phyloP scores from a whole-genome alignment of 495 filamentous ascomycete genomes.

The Eremomyces bilateralis region DNA sequence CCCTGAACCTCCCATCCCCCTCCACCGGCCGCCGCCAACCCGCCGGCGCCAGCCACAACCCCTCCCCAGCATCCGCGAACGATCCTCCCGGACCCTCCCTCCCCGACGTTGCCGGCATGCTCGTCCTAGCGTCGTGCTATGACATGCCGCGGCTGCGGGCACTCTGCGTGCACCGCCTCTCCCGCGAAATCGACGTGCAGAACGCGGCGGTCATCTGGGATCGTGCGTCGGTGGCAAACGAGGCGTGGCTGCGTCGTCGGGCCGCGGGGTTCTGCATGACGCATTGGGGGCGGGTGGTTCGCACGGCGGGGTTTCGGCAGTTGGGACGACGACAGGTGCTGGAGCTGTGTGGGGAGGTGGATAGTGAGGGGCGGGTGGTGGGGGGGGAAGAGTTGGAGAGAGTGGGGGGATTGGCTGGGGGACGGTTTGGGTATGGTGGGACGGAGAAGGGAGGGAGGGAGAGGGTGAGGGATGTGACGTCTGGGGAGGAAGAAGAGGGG shows the following conservation, averaged over 20 bases:
- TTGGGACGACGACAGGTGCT: conserved; percentile 57
- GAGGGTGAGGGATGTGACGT: conserved; percentile 25
- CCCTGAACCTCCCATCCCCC: too few species aligned
- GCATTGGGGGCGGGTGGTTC: conserved; percentile 87
- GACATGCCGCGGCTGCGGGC: conserved; percentile 83
- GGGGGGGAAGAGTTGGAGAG: conserved; percentile 69
- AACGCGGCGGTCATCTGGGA: conserved; percentile 94
- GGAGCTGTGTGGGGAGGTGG: conserved; percentile 81
- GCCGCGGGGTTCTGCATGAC: conserved; percentile 73
- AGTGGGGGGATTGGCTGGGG: conserved; percentile 42
- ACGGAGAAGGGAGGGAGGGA: conserved; percentile 31
- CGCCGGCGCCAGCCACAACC: conserved; percentile 33
- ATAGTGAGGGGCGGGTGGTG: conserved; percentile 71
- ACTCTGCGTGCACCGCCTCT: conserved; percentile 69
- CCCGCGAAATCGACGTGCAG: conserved; percentile 76
- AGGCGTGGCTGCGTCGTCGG: conserved; percentile 78
- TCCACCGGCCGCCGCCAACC: too few species aligned
- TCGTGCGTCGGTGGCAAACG: conserved; percentile 66
- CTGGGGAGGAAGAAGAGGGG: conserved; percentile 33
- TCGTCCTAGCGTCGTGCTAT: conserved; percentile 95
- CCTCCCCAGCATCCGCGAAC: too few species aligned
- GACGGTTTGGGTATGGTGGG: conserved; percentile 33
- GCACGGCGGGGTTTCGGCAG: conserved; percentile 65
- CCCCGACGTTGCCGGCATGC: conserved; percentile 75
- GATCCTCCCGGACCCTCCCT: conserved; percentile 35